Evolutionary conservation across 2,329 filamentous ascomycete species (phyloP), one percentile per base, ranked within the genome.

Genomic region (Knoxdaviesia capensis): DNA sequence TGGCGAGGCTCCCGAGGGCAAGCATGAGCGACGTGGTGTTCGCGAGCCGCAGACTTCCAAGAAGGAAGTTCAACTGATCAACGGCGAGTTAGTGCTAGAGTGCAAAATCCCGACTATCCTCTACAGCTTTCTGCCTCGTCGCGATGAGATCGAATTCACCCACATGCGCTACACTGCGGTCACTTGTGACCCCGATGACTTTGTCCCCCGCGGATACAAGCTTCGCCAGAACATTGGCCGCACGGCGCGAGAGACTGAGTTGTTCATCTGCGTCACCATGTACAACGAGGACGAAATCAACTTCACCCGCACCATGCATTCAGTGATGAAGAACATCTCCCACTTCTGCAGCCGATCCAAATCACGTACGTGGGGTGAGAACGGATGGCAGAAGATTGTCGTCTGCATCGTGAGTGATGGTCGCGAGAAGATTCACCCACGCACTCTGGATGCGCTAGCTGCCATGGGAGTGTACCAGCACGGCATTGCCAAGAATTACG

Each of bases 91-190:
- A 42, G 88, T 98, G 45, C 69, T 98, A 39, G 90, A 98, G 63
- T 96, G 90, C 69, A 98, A 98, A 63, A 98, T 98, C 50, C 90
- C 92, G 1, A 98, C 90, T 1, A 98, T 96, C 50, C 68, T 98
- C 36, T 92, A 96, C 70, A 94, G 86, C 56, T 98, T 98, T 62
- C 64, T 98, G 47, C 92, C 92, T 0, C 75, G 88, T 10, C 76
- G 88, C 45, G 86, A 94, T 55, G 88, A 94, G 57, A 70, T 88
- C 47, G 90, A 98, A 55, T 98, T 98, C 58, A 98, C 90, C 0
- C 87, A 96, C 55, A 96, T 96, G 88, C 79, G 90, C 42, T 98
- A 98, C 58, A 94, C 88, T 0, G 90, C 90, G 7, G 90, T 94
- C n/a, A 98, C 90, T 2, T 96, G 86, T 59, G 87, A 94, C 54